Evolutionary conservation across 371 early-diverging fungal genomes (phyloP), one percentile per base, ranked within the genome.

Genomic region (Mortierella sp.): DNA sequence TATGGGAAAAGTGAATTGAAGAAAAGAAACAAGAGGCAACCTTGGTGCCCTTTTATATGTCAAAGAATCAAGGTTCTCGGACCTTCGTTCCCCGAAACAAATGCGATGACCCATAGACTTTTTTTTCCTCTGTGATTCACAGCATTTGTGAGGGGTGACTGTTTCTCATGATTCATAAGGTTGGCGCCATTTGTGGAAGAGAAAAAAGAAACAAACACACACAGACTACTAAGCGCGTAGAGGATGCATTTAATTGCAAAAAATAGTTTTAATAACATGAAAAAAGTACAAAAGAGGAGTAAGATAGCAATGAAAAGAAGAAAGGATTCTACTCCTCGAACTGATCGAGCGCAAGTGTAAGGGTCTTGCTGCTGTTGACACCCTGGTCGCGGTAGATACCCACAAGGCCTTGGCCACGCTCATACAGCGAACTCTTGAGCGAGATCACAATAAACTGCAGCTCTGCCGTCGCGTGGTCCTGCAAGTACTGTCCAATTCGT

Each of bases 391-490:
- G 93, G 88, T 99, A 99, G 68, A 99, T 97, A 21, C 99, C 99
- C 9, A 99, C 98, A 28, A 99, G 92, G 1, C 96, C 95, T 79
- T 98, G 94, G 10, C 99, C 97, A 52, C 95, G 95, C 88, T 99
- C 98, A 89, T 98, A 99, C 55, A 99, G 91, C 42, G 96, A 93
- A 76, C 92, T 94, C 90, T 99, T 99, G 70, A 99, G 95, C n/a
- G 97, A 98, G 72, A 99, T 99, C 52, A 99, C 98, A 73, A 99
- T 96, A 85, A 99, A 99, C 92, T 99, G 99, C 78, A 97, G 94
- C 26, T 88, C 84, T 0, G 89, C 88, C 42, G 88, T 90, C 10
- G 94, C 91, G 55, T 91, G 90, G 71, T 89, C 88, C 57, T 95
- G 94, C 72, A 99, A 93, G 88, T 98, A 99, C 54, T 92, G 91